A percentile compares a stretch with the other conserved stretches of the same genome.
Evolutionary conservation across 1,284 basidiomycete genomes (phyloP).

Genomic region (Trametes polyzona): DNA sequence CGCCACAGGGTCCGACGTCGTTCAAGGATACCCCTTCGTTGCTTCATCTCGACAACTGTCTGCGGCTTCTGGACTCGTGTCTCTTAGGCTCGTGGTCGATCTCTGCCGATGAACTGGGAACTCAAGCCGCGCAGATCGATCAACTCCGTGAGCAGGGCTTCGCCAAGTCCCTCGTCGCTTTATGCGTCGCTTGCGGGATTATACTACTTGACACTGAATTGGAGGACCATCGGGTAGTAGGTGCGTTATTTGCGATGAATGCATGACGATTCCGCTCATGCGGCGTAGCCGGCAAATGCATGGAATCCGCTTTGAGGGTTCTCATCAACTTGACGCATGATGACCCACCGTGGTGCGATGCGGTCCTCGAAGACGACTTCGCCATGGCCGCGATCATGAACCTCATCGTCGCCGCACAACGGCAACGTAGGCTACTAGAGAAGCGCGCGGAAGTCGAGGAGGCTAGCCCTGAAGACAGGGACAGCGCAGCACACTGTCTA

Average conservation of each 20-base stretch:
- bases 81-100: conserved; percentile 58
- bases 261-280: not conserved
- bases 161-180: conserved; percentile 45
- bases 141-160: conserved; percentile 35
- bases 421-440: conserved; percentile 21
- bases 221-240: conserved; percentile 21
- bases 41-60: conserved; percentile 55
- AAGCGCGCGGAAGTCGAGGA: conserved; percentile 25
- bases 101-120: conserved; percentile 25
- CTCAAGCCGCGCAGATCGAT: conserved; percentile 22
- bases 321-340: conserved; percentile 72
- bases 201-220: conserved; percentile 32
- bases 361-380: conserved; percentile 46
- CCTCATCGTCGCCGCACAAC: conserved; percentile 44
- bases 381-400: conserved; percentile 52
- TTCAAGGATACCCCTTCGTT: conserved; percentile 42
- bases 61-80: conserved; percentile 64
- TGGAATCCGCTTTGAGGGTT: conserved; percentile 62
- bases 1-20: conserved; percentile 29
- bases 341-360: conserved; percentile 55
- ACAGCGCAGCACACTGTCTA: conserved; percentile 44
- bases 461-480: conserved; percentile 22
- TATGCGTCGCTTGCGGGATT: conserved; percentile 47
- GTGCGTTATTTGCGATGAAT: conserved; percentile 15
- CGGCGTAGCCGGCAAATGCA: conserved; percentile 48